Evolutionary conservation across 192 early-diverging fungal species (phyloP).

Genomic region (Entomortierella chlamydospora): DNA sequence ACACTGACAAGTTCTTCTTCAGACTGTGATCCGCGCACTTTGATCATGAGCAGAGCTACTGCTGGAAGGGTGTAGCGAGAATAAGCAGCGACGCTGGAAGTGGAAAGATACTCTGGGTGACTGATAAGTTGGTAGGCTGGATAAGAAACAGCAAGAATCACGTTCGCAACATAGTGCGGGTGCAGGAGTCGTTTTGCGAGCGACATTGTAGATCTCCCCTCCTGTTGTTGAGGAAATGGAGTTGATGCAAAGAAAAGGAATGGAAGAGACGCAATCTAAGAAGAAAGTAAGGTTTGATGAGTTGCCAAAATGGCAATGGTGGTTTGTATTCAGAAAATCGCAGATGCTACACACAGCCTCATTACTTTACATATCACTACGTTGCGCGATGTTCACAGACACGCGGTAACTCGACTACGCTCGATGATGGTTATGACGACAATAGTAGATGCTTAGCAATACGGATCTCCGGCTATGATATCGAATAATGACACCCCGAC

Average conservation of each 20-base stretch:
- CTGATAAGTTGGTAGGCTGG: constrained; percentile 31
- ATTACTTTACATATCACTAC: too few species aligned
- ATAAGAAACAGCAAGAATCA: constrained; percentile 21
- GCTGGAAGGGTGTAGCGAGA: constrained; percentile 39
- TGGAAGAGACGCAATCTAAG: neutral
- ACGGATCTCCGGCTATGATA: too few species aligned
- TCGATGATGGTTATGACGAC: too few species aligned
- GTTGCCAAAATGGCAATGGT: neutral
- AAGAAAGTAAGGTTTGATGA: neutral
- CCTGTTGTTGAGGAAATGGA: neutral
- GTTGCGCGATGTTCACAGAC: too few species aligned
- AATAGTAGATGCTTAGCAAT: too few species aligned
- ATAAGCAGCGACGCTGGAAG: constrained; percentile 17
- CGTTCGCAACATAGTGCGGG: constrained; percentile 57
- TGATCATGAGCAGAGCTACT: constrained; percentile 16
- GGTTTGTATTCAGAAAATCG: too few species aligned
- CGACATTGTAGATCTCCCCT: too few species aligned
- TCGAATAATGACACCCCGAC: too few species aligned
- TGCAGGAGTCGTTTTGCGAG: constrained; percentile 56
- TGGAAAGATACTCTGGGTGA: constrained; percentile 29
- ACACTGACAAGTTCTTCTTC: constrained; percentile 63
- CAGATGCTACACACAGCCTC: too few species aligned
- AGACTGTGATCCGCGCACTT: constrained; percentile 50
- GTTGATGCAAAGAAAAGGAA: neutral
- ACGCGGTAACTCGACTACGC: too few species aligned